Percentiles rank a stretch among this genome's conserved stretches.
Conservation (phyloP, 2,329 filamentous ascomycete genomes). For the Ophiobolus disseminans region DNA sequence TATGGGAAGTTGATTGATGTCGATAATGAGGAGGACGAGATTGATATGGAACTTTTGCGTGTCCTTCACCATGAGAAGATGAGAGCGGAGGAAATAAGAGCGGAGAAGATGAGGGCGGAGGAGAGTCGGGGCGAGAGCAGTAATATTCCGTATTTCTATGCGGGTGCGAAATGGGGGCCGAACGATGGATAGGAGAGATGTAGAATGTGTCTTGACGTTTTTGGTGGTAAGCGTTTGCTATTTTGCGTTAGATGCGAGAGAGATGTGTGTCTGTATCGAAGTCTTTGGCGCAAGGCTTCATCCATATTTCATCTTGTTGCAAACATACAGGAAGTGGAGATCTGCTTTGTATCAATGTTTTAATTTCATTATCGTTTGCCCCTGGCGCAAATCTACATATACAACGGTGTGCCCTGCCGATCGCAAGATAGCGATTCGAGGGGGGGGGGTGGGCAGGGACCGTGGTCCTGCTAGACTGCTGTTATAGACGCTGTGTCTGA, state of each 20-base stretch:
- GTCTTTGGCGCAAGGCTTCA: no score
- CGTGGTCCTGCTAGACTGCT: conserved; percentile 32
- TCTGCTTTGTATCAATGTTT: conserved; percentile 32
- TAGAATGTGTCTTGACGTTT: no score
- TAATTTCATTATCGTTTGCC: conserved; percentile 29
- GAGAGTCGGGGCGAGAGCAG: not conserved
- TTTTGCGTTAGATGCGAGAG: no score
- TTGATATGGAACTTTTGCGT: not conserved
- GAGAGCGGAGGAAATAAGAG: not conserved
- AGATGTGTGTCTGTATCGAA: no score
- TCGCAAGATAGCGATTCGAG: conserved; percentile 8
- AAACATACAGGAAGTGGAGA: not conserved
- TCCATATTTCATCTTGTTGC: no score
- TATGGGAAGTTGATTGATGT: no score
- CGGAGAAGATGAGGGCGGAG: not conserved
- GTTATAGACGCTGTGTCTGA: conserved; percentile 21
- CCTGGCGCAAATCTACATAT: conserved; percentile 39
- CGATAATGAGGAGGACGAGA: not conserved
- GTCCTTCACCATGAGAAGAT: not conserved
- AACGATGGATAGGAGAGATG: no score
- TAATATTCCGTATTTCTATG: no score
- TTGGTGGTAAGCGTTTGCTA: no score
- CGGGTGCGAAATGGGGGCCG: no score
- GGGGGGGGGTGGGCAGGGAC: conserved; percentile 14
- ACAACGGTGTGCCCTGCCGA: conserved; percentile 27